Base-by-base conservation (phyloP, 768 basidiomycete genomes). In the Royoungia palumana region DNA sequence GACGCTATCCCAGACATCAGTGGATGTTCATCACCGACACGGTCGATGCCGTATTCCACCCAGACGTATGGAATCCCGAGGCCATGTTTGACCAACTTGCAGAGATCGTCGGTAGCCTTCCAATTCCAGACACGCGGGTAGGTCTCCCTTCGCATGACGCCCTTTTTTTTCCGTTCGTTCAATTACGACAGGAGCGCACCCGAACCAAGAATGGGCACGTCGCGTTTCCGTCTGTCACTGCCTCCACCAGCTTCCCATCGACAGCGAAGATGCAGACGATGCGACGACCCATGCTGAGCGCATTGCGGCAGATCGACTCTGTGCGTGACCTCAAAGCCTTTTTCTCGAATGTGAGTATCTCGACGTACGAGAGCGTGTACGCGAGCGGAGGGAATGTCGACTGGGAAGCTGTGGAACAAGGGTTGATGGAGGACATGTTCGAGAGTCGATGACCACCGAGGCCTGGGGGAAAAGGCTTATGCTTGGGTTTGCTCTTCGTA, bases 11-110 rank as follows among this genome's bases (percentile, higher is more conserved):
- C 56, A 90, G 87, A 64, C 89, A 98, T 66, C 94, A 99, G 73
- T 99, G 96, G 95, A 89, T 96, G 60, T 99, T 98, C 66, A 83
- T 97, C 36, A 96, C 94, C 3, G 95, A 99, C 66, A 98, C 95
- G 0, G 90, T 94, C 6, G 96, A 98, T 59, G 94, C 95, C 0
- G 79, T 94, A 28, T 94, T 92, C 68, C 85, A 83, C 16, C 89
- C 93, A 0, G 85, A 93, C 49, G 75, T 83, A 38, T 92, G 87
- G 80, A 73, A 74, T 49, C 89, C 94, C 0, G 87, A 88, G 56
- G 87, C 93, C 3, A 83, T 96, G 74, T 79, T 97, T 68, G 96
- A 99, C 62, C 87, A 87, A 47, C 75, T 98, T 0, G 84, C 91
- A 36, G 93, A 94, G 54, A 80, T 92, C 34, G 77, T 88, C 13